Evolutionary conservation across 192 early-diverging fungal species (phyloP).

Genomic region (Backusella luteola): DNA sequence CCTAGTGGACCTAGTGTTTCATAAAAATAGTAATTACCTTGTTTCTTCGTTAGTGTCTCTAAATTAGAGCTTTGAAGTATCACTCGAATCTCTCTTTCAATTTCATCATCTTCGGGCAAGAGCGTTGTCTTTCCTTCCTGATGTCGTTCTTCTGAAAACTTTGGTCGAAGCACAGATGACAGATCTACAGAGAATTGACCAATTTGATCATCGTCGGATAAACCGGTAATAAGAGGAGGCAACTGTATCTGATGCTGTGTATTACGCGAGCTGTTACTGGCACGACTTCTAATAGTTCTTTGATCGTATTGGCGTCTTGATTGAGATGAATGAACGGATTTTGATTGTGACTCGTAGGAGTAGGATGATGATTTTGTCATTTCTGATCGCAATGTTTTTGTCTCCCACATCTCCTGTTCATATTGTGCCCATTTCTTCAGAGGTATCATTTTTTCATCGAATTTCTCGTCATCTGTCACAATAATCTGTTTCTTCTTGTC

Average conservation of each 20-base stretch:
- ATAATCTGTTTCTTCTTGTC: constrained; percentile 55
- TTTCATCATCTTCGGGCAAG: constrained; percentile 31
- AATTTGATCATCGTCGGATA: constrained; percentile 8
- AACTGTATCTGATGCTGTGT: not conserved
- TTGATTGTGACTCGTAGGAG: constrained; percentile 25
- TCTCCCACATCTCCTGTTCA: constrained; percentile 58
- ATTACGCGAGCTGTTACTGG: not conserved
- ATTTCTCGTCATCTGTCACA: constrained; percentile 63
- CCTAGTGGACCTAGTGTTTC: not conserved
- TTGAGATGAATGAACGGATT: not conserved
- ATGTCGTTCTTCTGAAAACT: not conserved
- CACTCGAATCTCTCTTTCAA: constrained; percentile 64
- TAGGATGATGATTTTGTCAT: constrained; percentile 29
- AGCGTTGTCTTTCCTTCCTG: constrained; percentile 1
- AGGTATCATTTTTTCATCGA: constrained; percentile 72
- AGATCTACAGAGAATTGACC: constrained; percentile 22
- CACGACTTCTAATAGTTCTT: constrained; percentile 5
- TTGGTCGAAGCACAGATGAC: constrained; percentile 6
- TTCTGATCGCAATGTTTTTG: constrained; percentile 21
- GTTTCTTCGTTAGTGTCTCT: constrained; percentile 70
- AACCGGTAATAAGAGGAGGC: constrained; percentile 8
- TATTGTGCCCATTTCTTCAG: constrained; percentile 69
- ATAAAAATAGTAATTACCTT: constrained; percentile 27
- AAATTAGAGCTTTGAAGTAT: constrained; percentile 63
- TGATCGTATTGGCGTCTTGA: not conserved